These are phyloP conservation scores for Przewalskia tangutica DNA, from an alignment of 257 asterid species.

Conservation along the genomic window DNA sequence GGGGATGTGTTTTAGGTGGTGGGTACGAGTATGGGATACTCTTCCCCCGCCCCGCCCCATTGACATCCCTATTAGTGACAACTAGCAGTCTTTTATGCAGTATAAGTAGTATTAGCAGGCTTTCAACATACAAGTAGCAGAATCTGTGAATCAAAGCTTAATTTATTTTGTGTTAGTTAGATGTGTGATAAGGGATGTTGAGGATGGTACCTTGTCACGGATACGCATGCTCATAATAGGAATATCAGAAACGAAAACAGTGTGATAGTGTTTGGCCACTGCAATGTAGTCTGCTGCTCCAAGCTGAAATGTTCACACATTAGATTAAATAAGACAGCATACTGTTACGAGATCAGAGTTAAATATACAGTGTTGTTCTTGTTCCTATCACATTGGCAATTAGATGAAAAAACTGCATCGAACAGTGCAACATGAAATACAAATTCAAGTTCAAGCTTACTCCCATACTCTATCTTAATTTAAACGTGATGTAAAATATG, in stretches of 20 bases:
- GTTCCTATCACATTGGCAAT: background rate
- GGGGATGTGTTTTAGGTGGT: too few relatives aligned
- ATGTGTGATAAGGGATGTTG: background rate
- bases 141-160: background rate
- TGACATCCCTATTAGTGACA: too few relatives aligned
- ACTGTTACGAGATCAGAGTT: background rate
- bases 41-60: too few relatives aligned
- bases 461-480: background rate
- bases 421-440: background rate
- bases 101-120: background rate
- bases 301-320: conserved; percentile 35
- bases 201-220: conserved; percentile 70
- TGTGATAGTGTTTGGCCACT: conserved; percentile 71
- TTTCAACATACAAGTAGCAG: background rate
- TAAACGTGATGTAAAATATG: too few relatives aligned
- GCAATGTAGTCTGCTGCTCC: conserved; percentile 99
- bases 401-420: background rate
- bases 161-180: background rate
- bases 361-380: background rate
- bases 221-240: conserved; percentile 96
- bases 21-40: too few relatives aligned
- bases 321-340: background rate
- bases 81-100: background rate
- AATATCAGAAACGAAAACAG: conserved; percentile 74
- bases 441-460: background rate